Conservation (phyloP, 208 protist species). For the Leishmania turanica region DNA sequence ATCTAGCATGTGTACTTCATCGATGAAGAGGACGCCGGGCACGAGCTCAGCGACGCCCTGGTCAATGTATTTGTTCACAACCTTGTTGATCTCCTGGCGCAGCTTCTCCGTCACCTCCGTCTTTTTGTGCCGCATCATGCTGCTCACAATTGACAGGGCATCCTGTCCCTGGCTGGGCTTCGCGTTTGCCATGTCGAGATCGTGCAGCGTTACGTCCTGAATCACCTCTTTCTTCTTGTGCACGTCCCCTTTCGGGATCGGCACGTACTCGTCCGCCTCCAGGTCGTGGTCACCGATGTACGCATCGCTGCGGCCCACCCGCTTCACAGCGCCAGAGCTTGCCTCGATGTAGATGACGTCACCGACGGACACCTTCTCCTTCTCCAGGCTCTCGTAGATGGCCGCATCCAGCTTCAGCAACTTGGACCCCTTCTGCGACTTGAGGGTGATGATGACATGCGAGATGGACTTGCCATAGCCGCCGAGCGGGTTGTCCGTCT, state of each 20-base stretch:
- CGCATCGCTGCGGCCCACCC: slow-evolving; percentile 95
- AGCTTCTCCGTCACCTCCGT: slow-evolving; percentile 99
- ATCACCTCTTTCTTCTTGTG: slow-evolving; percentile 99
- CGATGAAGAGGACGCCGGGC: slow-evolving; percentile 99
- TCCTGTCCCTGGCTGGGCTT: slow-evolving; percentile 98
- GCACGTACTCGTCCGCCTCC: slow-evolving; percentile 99
- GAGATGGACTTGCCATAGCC: slow-evolving; percentile 98
- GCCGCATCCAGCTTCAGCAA: slow-evolving; percentile 98
- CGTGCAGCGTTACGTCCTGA: slow-evolving; percentile 99
- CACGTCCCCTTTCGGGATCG: slow-evolving; percentile 99
- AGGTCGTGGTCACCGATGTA: slow-evolving; percentile 97
- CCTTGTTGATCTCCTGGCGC: slow-evolving; percentile 99
- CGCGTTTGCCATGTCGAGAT: slow-evolving; percentile 99
- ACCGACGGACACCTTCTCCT: slow-evolving; percentile 98
- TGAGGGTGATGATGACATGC: slow-evolving; percentile 98
- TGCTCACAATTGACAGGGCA: slow-evolving; percentile 97
- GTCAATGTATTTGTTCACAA: slow-evolving; percentile 99
- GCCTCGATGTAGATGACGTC: slow-evolving; percentile 99
- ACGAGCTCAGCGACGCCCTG: slow-evolving; percentile 99
- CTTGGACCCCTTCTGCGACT: slow-evolving; percentile 98
- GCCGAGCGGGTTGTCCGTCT: slow-evolving; percentile 98
- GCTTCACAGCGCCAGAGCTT: slow-evolving; percentile 97
- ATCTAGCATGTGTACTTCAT: slow-evolving; percentile 99
- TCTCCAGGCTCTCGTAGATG: slow-evolving; percentile 99
- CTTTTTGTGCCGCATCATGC: slow-evolving; percentile 99